These are phyloP conservation scores for Paspalum notatum DNA, from an alignment of 176 grass and related monocot species.

Conservation along the genomic window DNA sequence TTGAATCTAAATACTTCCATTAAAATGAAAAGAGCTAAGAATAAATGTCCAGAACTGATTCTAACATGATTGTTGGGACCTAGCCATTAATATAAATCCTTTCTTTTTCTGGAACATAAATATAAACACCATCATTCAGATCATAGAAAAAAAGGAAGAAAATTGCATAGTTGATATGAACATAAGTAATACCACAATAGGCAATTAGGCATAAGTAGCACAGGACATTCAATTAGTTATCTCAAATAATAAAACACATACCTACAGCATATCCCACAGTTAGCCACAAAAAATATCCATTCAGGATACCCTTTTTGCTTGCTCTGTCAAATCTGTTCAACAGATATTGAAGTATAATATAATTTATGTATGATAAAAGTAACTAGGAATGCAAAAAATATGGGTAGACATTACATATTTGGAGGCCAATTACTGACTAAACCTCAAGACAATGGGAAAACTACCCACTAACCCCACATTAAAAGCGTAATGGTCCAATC, in stretches of 20 bases:
- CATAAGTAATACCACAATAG: not conserved
- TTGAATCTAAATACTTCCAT: slow-evolving; percentile 14
- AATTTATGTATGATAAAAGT: not conserved
- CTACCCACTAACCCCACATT: not conserved
- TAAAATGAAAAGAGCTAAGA: not conserved
- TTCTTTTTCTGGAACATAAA: slow-evolving; percentile 11
- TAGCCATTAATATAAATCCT: not conserved
- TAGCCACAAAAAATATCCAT: slow-evolving; percentile 95
- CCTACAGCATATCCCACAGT: slow-evolving; percentile 85
- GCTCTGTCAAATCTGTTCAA: slow-evolving; percentile 82
- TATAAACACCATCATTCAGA: not conserved
- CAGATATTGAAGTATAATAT: not conserved
- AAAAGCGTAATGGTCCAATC: not conserved
- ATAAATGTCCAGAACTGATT: not conserved
- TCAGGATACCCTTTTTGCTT: slow-evolving; percentile 66
- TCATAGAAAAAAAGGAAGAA: slow-evolving; percentile 11
- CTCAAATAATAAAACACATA: slow-evolving; percentile 35
- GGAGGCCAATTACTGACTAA: not conserved
- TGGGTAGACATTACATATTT: not conserved
- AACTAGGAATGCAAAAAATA: not conserved
- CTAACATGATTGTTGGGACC: not conserved
- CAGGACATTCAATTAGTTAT: not conserved
- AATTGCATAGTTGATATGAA: not conserved
- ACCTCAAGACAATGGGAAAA: not conserved
- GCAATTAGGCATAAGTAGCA: not conserved